Evolutionary conservation across 2,329 filamentous ascomycete genomes (phyloP).

Genomic region (Paraphoma sp.): DNA sequence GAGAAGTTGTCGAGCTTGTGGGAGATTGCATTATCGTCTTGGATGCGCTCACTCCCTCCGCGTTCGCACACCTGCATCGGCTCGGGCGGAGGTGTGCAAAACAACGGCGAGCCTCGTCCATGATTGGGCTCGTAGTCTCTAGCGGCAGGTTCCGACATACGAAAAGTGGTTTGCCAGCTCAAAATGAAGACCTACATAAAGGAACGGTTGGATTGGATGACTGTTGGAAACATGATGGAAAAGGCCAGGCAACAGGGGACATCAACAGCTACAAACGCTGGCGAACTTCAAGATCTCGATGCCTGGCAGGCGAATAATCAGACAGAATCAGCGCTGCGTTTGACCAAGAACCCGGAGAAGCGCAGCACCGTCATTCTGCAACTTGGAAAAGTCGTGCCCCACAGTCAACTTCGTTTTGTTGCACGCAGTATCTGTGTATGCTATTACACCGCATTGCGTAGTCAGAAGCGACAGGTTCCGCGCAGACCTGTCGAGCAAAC

Average conservation of each 20-base stretch:
- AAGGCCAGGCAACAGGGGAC: not conserved
- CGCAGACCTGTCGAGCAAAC: no score
- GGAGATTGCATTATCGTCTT: not conserved
- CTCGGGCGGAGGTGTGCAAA: slow-evolving; percentile 8
- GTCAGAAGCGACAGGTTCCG: no score
- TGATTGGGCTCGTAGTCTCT: not conserved
- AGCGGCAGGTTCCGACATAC: not conserved
- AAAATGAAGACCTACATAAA: not conserved
- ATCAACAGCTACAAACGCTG: no score
- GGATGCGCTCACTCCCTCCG: not conserved
- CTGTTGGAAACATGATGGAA: not conserved
- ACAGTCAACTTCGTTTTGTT: no score
- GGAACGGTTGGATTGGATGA: not conserved
- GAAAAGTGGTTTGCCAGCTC: not conserved
- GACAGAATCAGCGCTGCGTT: no score
- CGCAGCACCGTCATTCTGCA: no score
- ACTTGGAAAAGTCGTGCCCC: no score
- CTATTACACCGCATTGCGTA: no score
- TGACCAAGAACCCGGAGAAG: no score
- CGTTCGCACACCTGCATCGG: not conserved
- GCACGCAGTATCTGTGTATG: no score
- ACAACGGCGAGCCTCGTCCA: slow-evolving; percentile 1
- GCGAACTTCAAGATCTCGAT: no score
- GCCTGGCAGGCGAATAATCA: no score
- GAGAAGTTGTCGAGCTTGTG: not conserved